These are phyloP conservation scores for Zasmidium cellare DNA, from an alignment of 2,329 filamentous ascomycete genomes.

Conservation along the genomic window DNA sequence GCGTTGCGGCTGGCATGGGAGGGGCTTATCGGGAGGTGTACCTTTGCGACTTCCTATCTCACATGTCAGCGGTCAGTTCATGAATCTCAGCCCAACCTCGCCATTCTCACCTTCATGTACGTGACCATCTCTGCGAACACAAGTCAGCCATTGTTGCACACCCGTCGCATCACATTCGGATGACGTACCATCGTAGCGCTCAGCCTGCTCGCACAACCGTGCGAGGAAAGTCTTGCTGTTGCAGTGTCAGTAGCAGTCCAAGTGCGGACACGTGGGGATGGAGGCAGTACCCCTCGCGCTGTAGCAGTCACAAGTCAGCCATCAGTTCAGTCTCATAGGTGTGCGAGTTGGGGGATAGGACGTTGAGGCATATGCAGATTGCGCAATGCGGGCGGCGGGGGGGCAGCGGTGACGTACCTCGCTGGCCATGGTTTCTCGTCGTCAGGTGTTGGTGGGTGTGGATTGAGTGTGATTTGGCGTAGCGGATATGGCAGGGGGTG, in stretches of 20 bases:
- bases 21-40: conserved; percentile 43
- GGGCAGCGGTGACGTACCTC: conserved; percentile 55
- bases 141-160: conserved; percentile 24
- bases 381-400: conserved; percentile 34
- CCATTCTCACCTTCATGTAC: conserved; percentile 83
- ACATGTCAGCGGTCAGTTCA: conserved; percentile 35
- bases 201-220: conserved; percentile 99
- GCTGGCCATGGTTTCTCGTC: conserved; percentile 53
- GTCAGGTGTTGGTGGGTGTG: conserved; percentile 1
- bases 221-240: conserved; percentile 99
- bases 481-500: not conserved
- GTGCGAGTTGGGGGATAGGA: conserved; percentile 31
- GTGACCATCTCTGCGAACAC: conserved; percentile 78
- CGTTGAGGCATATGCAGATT: conserved; percentile 29
- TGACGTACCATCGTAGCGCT: conserved; percentile 90
- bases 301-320: conserved; percentile 42
- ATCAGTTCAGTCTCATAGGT: conserved; percentile 9
- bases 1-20: conserved; percentile 14
- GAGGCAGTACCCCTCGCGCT: conserved; percentile 51
- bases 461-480: not conserved
- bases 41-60: conserved; percentile 86
- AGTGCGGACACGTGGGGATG: conserved; percentile 19
- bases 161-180: conserved; percentile 3
- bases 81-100: not conserved
- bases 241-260: conserved; percentile 30